These are phyloP conservation scores for Paradendryphiella salina DNA, from an alignment of 2,329 filamentous ascomycete species.

Conservation along the genomic window DNA sequence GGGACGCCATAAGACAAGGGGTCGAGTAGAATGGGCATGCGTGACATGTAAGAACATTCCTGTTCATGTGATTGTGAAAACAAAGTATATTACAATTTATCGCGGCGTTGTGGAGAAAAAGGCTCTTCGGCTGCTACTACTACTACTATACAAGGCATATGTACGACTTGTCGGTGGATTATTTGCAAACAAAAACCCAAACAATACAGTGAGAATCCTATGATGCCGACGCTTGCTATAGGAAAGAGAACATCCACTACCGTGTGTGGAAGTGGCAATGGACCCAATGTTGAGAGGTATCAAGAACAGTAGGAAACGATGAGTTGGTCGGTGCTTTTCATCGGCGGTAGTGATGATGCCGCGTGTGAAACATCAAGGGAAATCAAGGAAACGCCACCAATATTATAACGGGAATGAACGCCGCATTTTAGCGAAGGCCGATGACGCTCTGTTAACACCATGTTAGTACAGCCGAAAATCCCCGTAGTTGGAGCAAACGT, in stretches of 20 bases:
- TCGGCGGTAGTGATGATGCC: slow-evolving; percentile 12
- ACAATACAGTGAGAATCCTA: slow-evolving; percentile 12
- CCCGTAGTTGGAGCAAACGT: slow-evolving; percentile 13
- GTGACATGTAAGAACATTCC: no score
- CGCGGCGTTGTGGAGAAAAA: background rate
- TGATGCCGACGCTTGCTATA: slow-evolving; percentile 25
- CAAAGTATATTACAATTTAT: slow-evolving; percentile 24
- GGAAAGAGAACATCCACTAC: slow-evolving; percentile 29
- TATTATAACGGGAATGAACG: slow-evolving; percentile 22
- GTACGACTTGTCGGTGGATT: slow-evolving; percentile 12
- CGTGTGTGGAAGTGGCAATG: slow-evolving; percentile 10
- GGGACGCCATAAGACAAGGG: slow-evolving; percentile 2
- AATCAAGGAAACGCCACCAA: slow-evolving; percentile 14
- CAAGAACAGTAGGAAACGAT: slow-evolving; percentile 27
- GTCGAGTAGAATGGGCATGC: no score
- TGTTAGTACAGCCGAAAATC: slow-evolving; percentile 16
- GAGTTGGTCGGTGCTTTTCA: slow-evolving; percentile 15
- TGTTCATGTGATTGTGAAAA: background rate
- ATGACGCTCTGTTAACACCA: slow-evolving; percentile 69
- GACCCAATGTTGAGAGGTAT: slow-evolving; percentile 31
- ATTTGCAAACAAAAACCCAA: slow-evolving; percentile 4
- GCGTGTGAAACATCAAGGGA: slow-evolving; percentile 9
- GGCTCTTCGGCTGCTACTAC: background rate
- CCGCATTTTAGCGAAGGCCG: slow-evolving; percentile 65
- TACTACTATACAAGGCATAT: slow-evolving; percentile 22